phyloP scores from a whole-genome alignment of 2,329 filamentous ascomycete species.

The Colletotrichum godetiae region DNA sequence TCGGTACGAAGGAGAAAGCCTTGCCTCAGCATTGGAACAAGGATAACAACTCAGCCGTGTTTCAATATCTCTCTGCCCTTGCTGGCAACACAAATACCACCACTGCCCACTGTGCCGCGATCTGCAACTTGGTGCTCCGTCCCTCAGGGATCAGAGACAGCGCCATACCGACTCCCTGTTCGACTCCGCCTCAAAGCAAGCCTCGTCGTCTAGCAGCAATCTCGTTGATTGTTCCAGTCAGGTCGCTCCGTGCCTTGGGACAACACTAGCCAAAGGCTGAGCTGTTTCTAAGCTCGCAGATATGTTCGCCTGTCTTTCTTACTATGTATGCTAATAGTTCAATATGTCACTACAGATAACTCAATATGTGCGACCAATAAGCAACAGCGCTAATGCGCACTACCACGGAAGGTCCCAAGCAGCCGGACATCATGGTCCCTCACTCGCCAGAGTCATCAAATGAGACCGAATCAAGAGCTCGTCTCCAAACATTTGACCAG shows the following conservation, averaged over 20 bases:
- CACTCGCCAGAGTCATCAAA: neutral
- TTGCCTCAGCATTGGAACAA: constrained; percentile 1
- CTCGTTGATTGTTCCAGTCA: neutral
- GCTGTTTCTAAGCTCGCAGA: neutral
- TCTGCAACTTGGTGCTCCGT: constrained; percentile 9
- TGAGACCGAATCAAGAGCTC: constrained; percentile 1
- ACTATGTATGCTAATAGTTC: neutral
- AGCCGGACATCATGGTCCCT: neutral
- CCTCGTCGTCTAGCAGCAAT: constrained; percentile 5
- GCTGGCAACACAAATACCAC: neutral
- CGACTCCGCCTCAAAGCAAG: constrained; percentile 7
- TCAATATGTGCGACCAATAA: neutral
- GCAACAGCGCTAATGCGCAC: constrained; percentile 26
- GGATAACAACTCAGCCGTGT: constrained; percentile 29
- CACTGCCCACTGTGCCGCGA: neutral
- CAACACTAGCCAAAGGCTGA: neutral
- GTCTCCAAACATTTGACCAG: neutral
- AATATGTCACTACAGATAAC: neutral
- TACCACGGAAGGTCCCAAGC: constrained; percentile 5
- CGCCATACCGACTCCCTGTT: neutral
- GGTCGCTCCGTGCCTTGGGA: neutral
- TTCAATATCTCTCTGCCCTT: constrained; percentile 13
- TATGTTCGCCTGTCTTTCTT: neutral
- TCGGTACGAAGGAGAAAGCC: neutral
- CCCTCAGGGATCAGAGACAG: constrained; percentile 13